Conservation (phyloP, 139 green algal genomes). For the Auxenochlorella pyrenoidosa region DNA sequence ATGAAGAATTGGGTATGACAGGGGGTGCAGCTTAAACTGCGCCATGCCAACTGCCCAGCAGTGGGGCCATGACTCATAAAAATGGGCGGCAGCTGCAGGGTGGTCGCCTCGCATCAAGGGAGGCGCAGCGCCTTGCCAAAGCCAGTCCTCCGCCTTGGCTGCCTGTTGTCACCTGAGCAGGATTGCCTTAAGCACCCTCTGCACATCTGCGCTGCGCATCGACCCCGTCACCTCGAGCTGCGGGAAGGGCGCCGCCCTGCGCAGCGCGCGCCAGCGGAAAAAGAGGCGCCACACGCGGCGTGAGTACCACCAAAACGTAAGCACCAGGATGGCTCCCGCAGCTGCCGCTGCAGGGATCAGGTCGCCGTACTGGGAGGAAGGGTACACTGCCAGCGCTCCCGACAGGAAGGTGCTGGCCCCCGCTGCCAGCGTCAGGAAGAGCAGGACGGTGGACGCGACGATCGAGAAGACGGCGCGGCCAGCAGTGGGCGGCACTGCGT, state of each 20-base stretch:
- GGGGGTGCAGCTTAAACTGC: no score
- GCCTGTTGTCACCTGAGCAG: not conserved
- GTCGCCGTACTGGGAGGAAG: not conserved
- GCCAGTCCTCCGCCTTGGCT: no score
- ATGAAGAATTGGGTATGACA: no score
- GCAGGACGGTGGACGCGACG: not conserved
- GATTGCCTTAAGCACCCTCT: not conserved
- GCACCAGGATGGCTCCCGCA: not conserved
- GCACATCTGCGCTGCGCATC: not conserved
- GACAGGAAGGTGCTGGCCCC: not conserved
- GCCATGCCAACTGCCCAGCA: no score
- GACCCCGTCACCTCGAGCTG: not conserved
- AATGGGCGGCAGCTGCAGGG: no score
- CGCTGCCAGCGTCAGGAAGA: not conserved
- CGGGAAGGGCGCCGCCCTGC: not conserved
- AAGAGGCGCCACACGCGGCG: not conserved
- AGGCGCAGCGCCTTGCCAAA: no score
- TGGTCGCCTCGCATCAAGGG: no score
- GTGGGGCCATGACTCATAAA: no score
- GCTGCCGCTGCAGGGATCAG: not conserved
- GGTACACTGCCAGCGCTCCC: not conserved
- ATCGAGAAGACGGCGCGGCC: not conserved
- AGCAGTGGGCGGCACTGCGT: not conserved
- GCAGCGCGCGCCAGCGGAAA: not conserved
- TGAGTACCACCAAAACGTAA: not conserved